These are phyloP conservation scores for Pichia kluyveri DNA, from an alignment of 805 yeast species.

Conservation along the genomic window DNA sequence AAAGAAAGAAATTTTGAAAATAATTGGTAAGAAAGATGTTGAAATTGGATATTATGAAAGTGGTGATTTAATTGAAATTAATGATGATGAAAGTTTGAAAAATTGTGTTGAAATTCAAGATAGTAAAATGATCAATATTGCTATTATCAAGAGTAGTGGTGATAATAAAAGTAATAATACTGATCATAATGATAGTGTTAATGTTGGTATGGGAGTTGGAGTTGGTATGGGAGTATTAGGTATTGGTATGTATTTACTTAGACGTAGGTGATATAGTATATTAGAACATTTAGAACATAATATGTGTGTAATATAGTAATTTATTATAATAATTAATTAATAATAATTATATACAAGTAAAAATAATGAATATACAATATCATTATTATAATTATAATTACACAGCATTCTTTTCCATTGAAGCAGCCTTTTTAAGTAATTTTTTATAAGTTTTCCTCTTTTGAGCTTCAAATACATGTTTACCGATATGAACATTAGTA, in stretches of 20 bases:
- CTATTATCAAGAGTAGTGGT: constrained; percentile 8
- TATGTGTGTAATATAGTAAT: no score
- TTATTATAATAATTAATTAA: not conserved
- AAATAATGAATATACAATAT: not conserved
- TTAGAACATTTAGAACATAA: no score
- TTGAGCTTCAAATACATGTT: constrained; percentile 37
- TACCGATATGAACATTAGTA: constrained; percentile 46
- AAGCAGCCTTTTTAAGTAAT: constrained; percentile 30
- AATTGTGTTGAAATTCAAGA: constrained; percentile 53
- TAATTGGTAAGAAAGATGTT: constrained; percentile 32
- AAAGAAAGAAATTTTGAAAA: constrained; percentile 7
- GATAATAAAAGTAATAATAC: not conserved
- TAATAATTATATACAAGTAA: constrained; percentile 11
- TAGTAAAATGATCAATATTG: constrained; percentile 49
- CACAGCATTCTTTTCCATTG: constrained; percentile 17
- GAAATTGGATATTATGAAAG: constrained; percentile 74
- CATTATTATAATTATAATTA: not conserved
- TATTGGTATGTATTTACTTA: not conserved
- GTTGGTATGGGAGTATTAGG: not conserved
- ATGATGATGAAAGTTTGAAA: constrained; percentile 60
- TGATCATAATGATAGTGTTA: not conserved
- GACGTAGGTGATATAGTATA: not conserved
- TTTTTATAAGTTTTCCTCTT: constrained; percentile 37
- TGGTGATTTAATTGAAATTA: constrained; percentile 69
- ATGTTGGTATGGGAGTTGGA: not conserved